A percentile compares a stretch with the other conserved stretches of the same genome.
Conservation (phyloP, 2,329 filamentous ascomycete genomes). For the Colletotrichum neosansevieriae region DNA sequence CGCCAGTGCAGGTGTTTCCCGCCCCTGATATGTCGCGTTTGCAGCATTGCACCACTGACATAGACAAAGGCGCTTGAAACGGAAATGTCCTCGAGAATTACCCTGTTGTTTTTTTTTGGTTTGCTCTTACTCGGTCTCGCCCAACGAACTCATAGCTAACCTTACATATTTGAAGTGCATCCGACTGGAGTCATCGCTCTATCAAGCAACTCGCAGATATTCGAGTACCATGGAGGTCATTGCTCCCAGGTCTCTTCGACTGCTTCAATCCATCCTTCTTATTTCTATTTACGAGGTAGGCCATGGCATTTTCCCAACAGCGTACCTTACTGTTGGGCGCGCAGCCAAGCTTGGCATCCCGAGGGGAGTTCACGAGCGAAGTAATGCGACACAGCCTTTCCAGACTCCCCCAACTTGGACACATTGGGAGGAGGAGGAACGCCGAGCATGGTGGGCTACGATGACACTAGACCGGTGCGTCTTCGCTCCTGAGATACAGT, state of each 20-base stretch:
- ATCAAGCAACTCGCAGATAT: constrained; percentile 39
- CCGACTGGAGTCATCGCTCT: constrained; percentile 39
- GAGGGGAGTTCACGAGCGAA: constrained; percentile 44
- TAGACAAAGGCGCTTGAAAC: constrained; percentile 27
- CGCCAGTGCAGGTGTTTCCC: constrained; percentile 8
- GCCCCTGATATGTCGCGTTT: neutral
- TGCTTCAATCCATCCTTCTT: constrained; percentile 47
- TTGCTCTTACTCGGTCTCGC: neutral
- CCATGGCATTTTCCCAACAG: constrained; percentile 50
- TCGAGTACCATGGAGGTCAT: constrained; percentile 42
- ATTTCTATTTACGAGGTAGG: constrained; percentile 50
- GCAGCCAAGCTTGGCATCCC: constrained; percentile 41
- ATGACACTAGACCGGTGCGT: constrained; percentile 50
- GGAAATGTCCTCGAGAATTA: constrained; percentile 35
- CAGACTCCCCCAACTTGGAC: constrained; percentile 45
- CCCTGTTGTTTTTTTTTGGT: constrained; percentile 44
- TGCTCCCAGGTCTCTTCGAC: constrained; percentile 43
- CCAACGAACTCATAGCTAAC: too few species aligned
- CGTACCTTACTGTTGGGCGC: constrained; percentile 46
- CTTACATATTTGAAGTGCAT: constrained; percentile 37
- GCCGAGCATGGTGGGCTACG: constrained; percentile 50
- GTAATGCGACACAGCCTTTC: constrained; percentile 45
- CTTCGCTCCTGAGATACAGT: too few species aligned
- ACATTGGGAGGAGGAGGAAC: constrained; percentile 50
- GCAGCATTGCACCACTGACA: neutral